phyloP scores from a whole-genome alignment of 768 basidiomycete species.

The Cyclocybe aegerita region DNA sequence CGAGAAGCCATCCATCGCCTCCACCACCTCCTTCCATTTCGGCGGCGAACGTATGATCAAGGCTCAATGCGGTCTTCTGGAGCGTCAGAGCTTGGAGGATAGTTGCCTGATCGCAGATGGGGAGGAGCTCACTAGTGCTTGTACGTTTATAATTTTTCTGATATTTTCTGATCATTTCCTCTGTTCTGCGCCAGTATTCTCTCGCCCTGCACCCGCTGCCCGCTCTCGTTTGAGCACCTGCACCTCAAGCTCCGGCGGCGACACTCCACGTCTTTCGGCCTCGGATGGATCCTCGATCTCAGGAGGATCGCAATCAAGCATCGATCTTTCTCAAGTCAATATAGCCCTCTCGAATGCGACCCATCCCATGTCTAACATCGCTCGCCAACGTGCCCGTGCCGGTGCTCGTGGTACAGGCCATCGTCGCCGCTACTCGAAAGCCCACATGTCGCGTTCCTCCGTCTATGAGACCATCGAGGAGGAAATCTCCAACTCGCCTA shows the following conservation, averaged over 20 bases:
- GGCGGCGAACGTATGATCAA: slow-evolving; percentile 71
- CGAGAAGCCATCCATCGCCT: slow-evolving; percentile 68
- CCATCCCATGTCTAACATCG: slow-evolving; percentile 44
- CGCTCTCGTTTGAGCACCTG: slow-evolving; percentile 70
- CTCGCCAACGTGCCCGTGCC: slow-evolving; percentile 43
- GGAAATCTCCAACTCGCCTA: slow-evolving; percentile 43
- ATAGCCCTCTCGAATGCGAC: slow-evolving; percentile 53
- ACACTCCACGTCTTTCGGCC: no score
- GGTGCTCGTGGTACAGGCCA: slow-evolving; percentile 66
- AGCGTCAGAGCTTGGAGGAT: slow-evolving; percentile 68
- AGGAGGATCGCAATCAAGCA: slow-evolving; percentile 75
- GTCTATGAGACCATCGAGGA: slow-evolving; percentile 83
- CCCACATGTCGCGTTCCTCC: slow-evolving; percentile 63
- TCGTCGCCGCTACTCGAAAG: slow-evolving; percentile 66
- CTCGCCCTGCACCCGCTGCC: slow-evolving; percentile 48
- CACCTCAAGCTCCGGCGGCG: slow-evolving; percentile 58
- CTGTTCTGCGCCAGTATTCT: slow-evolving; percentile 61
- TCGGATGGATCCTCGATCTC: slow-evolving; percentile 71
- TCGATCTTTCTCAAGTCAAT: slow-evolving; percentile 67
- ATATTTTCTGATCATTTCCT: slow-evolving; percentile 7
- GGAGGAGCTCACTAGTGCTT: slow-evolving; percentile 52
- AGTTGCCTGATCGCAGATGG: slow-evolving; percentile 64
- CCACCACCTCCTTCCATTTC: slow-evolving; percentile 61
- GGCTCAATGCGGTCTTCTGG: slow-evolving; percentile 59
- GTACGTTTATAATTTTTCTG: slow-evolving; percentile 38